Evolutionary conservation across 129 eudicot genomes (phyloP).

Genomic region (Cynara cardunculus): DNA sequence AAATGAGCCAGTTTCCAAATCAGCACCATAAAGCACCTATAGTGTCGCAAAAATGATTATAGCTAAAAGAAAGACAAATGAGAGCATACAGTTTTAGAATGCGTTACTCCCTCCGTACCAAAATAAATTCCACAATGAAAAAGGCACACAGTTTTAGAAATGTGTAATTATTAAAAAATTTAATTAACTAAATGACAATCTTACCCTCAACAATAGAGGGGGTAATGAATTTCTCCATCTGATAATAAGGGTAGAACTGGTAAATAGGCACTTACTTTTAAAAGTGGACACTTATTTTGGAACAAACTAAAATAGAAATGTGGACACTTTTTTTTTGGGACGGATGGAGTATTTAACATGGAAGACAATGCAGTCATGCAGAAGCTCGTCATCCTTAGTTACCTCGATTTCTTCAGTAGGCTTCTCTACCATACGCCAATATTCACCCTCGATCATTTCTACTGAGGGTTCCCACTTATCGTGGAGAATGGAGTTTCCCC

Average conservation of each 20-base stretch:
- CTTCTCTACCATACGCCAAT: slow-evolving; percentile 90
- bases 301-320: not conserved
- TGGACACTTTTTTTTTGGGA: not conserved
- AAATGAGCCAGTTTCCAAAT: slow-evolving; percentile 87
- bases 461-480: slow-evolving; percentile 66
- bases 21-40: slow-evolving; percentile 98
- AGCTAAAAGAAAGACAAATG: not conserved
- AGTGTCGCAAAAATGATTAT: not conserved
- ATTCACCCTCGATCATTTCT: slow-evolving; percentile 91
- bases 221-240: not conserved
- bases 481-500: slow-evolving; percentile 12
- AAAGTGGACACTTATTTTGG: not conserved
- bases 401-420: slow-evolving; percentile 98
- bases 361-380: not conserved
- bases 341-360: too few relatives aligned
- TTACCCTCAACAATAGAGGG: not conserved
- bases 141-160: not conserved
- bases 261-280: not conserved
- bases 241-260: not conserved
- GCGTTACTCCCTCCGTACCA: not conserved
- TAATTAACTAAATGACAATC: not conserved
- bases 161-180: too few relatives aligned
- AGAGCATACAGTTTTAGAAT: not conserved
- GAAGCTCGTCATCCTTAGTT: slow-evolving; percentile 9
- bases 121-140: not conserved